Base-by-base conservation (phyloP, 768 basidiomycete species). In the Cystobasidium tubakii region DNA sequence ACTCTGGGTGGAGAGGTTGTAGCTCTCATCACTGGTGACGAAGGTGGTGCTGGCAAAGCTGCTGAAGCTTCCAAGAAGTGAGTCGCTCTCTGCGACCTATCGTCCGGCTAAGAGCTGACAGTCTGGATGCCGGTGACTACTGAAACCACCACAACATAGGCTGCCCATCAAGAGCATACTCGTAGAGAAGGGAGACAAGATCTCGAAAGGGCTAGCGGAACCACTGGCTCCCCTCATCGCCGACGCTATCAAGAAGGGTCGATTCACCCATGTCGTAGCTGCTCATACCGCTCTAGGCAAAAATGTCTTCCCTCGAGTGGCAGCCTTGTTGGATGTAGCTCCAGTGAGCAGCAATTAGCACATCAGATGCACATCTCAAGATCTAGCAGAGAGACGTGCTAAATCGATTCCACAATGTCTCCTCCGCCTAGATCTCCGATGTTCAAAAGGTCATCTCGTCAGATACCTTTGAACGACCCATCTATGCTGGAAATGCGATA, bases 401-500 rank as follows among this genome's bases (percentile, higher is more conserved):
- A n/a, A n/a, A n/a, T n/a, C n/a, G n/a, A n/a, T n/a, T n/a, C n/a
- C n/a, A n/a, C n/a, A n/a, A n/a, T n/a, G n/a, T n/a, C n/a, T n/a
- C n/a, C 31, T n/a, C 36, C 60, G 62, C 31, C 7, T 71, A 82
- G 81, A 86, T 96, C 74, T 92, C 92, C 39, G 94, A 98, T 82
- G 86, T 98, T 77, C 90, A 88, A 39, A 89, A 89, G 17, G 83
- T 97, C 76, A 85, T 88, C 46, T 81, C 88, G 1, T 86, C 87
- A 39, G 88, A 89, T 76, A 85, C 88, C 0, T 98, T 94, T 81
- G 88, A 90, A 3, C 90, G 95, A 29, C 92, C 92, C 31, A 96
- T 98, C 78, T 98, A 99, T 78, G 96, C 96, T 27, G 96, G 96
- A 62, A 98, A 98, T 79, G 96, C 96, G 55, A 92, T 98, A 71